Conservation (phyloP, 1,284 basidiomycete species). For the Puccinia coronata region DNA sequence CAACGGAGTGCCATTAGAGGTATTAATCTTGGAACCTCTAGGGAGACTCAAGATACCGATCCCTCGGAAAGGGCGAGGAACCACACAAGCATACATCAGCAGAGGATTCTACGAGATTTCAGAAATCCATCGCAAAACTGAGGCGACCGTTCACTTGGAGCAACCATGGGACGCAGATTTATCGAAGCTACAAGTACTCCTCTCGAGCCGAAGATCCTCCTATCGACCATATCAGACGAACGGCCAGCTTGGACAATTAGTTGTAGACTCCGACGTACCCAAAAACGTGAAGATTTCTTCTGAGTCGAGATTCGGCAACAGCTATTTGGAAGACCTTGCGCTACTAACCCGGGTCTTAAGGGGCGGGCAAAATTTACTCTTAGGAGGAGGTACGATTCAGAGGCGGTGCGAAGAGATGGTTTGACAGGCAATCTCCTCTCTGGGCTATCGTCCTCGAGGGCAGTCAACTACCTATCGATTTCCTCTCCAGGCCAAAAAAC, state of each 20-base stretch:
- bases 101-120: not conserved
- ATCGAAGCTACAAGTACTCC: conserved; percentile 8
- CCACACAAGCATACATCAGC: not conserved
- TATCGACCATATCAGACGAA: not conserved
- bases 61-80: not conserved
- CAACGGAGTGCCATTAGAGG: conserved; percentile 1
- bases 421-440: too few relatives aligned
- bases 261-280: not conserved
- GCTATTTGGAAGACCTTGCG: not conserved
- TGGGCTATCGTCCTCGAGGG: too few relatives aligned
- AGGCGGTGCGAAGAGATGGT: not conserved
- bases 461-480: too few relatives aligned
- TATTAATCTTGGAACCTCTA: conserved; percentile 1
- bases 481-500: too few relatives aligned
- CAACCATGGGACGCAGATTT: conserved; percentile 11
- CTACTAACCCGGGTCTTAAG: conserved; percentile 9
- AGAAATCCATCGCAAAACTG: not conserved
- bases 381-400: not conserved
- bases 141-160: conserved; percentile 8
- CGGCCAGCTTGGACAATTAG: not conserved
- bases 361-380: not conserved
- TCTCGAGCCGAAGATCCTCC: not conserved
- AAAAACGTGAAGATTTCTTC: too few relatives aligned
- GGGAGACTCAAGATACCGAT: conserved; percentile 16
- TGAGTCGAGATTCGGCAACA: conserved; percentile 4